phyloP scores from a whole-genome alignment of 306 rosid species.

The Sphenostylis stenocarpa region DNA sequence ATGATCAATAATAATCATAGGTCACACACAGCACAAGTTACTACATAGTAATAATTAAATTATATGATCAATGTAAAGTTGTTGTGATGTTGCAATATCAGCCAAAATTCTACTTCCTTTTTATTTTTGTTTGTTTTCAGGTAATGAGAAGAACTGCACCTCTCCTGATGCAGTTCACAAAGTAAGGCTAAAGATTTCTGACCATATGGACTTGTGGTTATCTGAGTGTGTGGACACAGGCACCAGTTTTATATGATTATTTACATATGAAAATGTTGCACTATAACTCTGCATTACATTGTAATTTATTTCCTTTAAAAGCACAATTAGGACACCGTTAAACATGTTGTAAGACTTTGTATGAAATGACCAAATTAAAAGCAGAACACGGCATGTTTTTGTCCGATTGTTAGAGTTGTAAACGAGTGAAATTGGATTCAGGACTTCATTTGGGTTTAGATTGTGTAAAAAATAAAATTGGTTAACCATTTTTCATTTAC shows the following conservation, averaged over 20 bases:
- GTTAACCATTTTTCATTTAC: too few species aligned
- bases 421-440: too few species aligned
- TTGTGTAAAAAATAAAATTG: too few species aligned
- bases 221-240: constrained; percentile 56
- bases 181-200: constrained; percentile 79
- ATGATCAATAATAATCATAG: too few species aligned
- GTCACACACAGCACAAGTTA: too few species aligned
- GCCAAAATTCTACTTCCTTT: constrained; percentile 14
- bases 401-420: too few species aligned
- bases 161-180: constrained; percentile 81
- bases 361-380: background rate
- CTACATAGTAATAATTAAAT: too few species aligned
- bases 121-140: constrained; percentile 42
- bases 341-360: too few species aligned
- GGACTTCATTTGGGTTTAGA: too few species aligned
- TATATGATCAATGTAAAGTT: too few species aligned
- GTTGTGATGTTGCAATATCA: background rate
- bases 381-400: too few species aligned
- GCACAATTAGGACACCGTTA: background rate
- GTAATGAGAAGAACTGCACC: constrained; percentile 70
- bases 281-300: background rate
- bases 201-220: constrained; percentile 82
- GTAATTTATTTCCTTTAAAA: background rate
- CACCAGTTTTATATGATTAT: constrained; percentile 39
- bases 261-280: background rate